phyloP scores from a whole-genome alignment of 1,139 yeast species.

The Geotrichum fermentans region DNA sequence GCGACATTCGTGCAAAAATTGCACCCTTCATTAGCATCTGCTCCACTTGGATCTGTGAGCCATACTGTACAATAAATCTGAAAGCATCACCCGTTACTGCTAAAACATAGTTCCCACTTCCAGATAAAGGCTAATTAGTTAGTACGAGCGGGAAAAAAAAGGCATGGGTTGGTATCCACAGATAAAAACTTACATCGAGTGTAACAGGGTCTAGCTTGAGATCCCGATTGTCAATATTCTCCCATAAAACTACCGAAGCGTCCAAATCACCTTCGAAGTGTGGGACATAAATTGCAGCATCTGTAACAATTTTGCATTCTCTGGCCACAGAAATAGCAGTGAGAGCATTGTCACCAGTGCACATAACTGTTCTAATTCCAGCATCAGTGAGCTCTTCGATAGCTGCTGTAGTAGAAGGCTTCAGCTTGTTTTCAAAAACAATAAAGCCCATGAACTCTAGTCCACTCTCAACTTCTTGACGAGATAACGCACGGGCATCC shows the following conservation, averaged over 20 bases:
- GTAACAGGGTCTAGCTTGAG: conserved; percentile 56
- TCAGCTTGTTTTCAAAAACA: conserved; percentile 85
- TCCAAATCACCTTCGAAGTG: conserved; percentile 37
- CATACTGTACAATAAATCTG: conserved; percentile 55
- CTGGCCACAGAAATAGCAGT: conserved; percentile 92
- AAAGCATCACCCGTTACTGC: conserved; percentile 94
- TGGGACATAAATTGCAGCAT: conserved; percentile 58
- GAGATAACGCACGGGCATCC: conserved; percentile 38
- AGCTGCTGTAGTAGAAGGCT: conserved; percentile 59
- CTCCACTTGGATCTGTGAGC: conserved; percentile 40
- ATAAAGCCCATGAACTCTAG: conserved; percentile 81
- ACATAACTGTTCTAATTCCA: conserved; percentile 80
- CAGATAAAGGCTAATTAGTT: conserved; percentile 19
- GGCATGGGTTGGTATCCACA: conserved; percentile 5
- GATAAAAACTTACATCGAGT: conserved; percentile 44
- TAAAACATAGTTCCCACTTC: conserved; percentile 48
- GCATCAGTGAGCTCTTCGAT: conserved; percentile 59
- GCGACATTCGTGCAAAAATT: conserved; percentile 95
- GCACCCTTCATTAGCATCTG: conserved; percentile 66
- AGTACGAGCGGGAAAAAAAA: background rate
- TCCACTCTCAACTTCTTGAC: conserved; percentile 65
- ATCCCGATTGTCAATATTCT: conserved; percentile 38
- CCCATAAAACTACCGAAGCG: conserved; percentile 35
- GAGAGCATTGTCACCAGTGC: conserved; percentile 93
- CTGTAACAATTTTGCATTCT: conserved; percentile 65